Evolutionary conservation across 208 protist species (phyloP), one percentile per base, ranked within the genome.

Genomic region (Acanthamoeba healyi): DNA sequence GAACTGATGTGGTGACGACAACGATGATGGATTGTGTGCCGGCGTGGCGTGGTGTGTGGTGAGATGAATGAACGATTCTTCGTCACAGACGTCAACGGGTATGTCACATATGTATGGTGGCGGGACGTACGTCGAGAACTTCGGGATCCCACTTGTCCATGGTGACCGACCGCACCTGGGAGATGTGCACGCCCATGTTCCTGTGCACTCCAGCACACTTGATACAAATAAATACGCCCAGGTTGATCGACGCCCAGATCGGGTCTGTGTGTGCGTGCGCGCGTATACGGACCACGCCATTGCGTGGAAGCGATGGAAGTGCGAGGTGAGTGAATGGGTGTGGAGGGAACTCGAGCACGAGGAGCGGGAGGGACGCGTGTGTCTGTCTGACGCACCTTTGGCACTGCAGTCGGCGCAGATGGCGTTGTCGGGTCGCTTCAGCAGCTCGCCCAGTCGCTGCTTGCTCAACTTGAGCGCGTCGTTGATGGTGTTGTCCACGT

Each of bases 151-250:
- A 81, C 44, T 61, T 46, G 65, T 93, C 88, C 88, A 93, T 93
- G 17, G 88, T 93, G 12, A 93, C 65, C 14, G 88, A 93, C n/a
- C 88, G 56, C 17, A 93, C 88, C 65, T 93, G 88, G 26, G 88
- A 93, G 22, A 93, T 81, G 44, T 93, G 88, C 1, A 93, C 88
- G 44, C 88, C 88, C 32, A 96, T 58, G 22, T 63, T 56, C 15
- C 95, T 26, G 74, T 96, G 95, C 7, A 96, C 81, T 14, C 81
- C 95, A 40, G 90, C 86, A 74, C 95, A 96, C 36, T 87, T 63
- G 22, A 96, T 96, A 86, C 95, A 96, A 32, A 96, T 93, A 70
- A 95, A 96, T 3, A 96, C 72, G 3, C 95, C 95, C 32, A 96
- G 86, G 58, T 96, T 96, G 19, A 79, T 94, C n/a, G 77, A 94